Conservation (phyloP, 2,329 filamentous ascomycete species). For the Zopfia rhizophila region DNA sequence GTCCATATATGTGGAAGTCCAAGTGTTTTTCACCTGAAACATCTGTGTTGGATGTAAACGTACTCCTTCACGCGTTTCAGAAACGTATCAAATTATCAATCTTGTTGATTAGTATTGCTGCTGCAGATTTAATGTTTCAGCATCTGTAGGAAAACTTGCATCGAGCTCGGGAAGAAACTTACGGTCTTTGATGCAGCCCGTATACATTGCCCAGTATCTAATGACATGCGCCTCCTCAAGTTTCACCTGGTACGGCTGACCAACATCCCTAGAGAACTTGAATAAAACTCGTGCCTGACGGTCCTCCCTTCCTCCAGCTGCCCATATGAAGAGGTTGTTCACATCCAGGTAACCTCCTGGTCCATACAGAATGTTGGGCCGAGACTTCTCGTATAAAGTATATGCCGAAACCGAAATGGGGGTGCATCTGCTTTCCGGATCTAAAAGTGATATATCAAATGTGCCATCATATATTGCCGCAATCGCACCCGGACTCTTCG, state of each 20-base stretch:
- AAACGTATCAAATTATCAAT: conserved; percentile 25
- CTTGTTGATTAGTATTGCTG: conserved; percentile 42
- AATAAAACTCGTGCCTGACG: conserved; percentile 53
- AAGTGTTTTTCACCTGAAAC: too few relatives aligned
- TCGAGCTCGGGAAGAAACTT: too few relatives aligned
- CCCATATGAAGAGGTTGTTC: conserved; percentile 53
- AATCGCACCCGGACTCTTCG: conserved; percentile 57
- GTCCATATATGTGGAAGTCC: conserved; percentile 60
- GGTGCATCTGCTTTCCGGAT: conserved; percentile 56
- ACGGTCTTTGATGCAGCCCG: conserved; percentile 60
- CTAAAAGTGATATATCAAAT: conserved; percentile 61
- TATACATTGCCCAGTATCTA: conserved; percentile 59
- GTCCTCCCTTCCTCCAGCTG: conserved; percentile 52
- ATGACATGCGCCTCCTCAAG: conserved; percentile 58
- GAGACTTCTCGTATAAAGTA: conserved; percentile 65
- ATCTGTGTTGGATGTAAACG: too few relatives aligned
- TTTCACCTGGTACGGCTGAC: conserved; percentile 59
- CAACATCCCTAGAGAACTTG: conserved; percentile 33
- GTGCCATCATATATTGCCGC: conserved; percentile 57
- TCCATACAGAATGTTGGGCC: conserved; percentile 62
- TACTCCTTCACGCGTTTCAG: conserved; percentile 25
- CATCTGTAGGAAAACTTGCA: too few relatives aligned
- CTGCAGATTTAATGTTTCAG: too few relatives aligned
- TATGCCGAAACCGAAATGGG: conserved; percentile 63
- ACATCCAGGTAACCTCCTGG: conserved; percentile 63